A percentile compares a stretch with the other conserved stretches of the same genome.
Evolutionary conservation across 805 yeast species (phyloP).

Genomic region (Blastobotrys terrestris): DNA sequence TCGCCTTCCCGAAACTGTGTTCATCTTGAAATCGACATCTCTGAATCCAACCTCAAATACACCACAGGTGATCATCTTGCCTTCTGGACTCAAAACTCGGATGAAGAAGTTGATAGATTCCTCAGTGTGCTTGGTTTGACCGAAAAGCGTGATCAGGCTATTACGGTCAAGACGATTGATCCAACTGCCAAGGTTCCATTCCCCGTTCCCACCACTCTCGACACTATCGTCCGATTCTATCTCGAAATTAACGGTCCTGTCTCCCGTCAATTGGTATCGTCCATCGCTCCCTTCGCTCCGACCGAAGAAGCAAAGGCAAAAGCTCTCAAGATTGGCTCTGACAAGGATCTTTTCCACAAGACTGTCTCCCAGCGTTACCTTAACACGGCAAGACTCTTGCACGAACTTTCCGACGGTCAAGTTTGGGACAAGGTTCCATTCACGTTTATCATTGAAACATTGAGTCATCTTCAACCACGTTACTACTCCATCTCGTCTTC

Average conservation of each 20-base stretch:
- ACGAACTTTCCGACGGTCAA: slow-evolving; percentile 50
- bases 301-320: slow-evolving; percentile 45
- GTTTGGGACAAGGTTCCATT: slow-evolving; percentile 80
- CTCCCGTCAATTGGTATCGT: slow-evolving; percentile 76
- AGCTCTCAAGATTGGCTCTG: slow-evolving; percentile 50
- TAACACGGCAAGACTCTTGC: slow-evolving; percentile 72
- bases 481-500: slow-evolving; percentile 95
- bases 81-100: slow-evolving; percentile 85
- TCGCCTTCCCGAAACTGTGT: slow-evolving; percentile 66
- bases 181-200: slow-evolving; percentile 38
- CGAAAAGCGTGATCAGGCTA: slow-evolving; percentile 47
- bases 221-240: slow-evolving; percentile 75
- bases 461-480: slow-evolving; percentile 84
- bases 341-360: slow-evolving; percentile 61
- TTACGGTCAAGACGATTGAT: slow-evolving; percentile 64
- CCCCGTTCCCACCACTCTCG: slow-evolving; percentile 72
- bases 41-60: slow-evolving; percentile 69
- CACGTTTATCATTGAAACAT: slow-evolving; percentile 72
- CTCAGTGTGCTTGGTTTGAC: slow-evolving; percentile 55
- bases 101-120: slow-evolving; percentile 65
- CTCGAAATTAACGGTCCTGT: slow-evolving; percentile 90
- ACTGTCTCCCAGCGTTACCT: slow-evolving; percentile 55
- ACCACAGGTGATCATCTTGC: slow-evolving; percentile 96
- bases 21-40: slow-evolving; percentile 82
- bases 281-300: slow-evolving; percentile 81